A percentile compares a stretch with the other conserved stretches of the same genome.
Conservation (phyloP, 768 basidiomycete genomes). For the Podaxis sp. region DNA sequence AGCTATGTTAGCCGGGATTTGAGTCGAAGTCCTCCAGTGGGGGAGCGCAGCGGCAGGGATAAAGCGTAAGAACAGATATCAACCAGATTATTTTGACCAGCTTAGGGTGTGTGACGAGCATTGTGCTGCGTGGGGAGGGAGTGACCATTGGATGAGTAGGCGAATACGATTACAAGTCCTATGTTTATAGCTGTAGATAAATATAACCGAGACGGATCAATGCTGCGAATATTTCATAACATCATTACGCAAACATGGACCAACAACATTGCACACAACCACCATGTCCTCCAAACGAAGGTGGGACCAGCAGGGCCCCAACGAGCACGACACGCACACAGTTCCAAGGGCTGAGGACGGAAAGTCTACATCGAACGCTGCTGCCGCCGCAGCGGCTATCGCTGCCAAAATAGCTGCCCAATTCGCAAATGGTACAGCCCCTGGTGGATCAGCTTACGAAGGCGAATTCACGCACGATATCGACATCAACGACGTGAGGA, state of each 20-base stretch:
- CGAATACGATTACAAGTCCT: neutral
- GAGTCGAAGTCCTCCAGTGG: neutral
- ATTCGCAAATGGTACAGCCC: conserved; percentile 47
- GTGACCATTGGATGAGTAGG: neutral
- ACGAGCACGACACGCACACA: conserved; percentile 38
- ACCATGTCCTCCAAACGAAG: conserved; percentile 24
- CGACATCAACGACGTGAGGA: conserved; percentile 95
- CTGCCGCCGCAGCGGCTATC: conserved; percentile 72
- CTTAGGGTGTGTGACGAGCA: neutral
- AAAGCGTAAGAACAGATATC: neutral
- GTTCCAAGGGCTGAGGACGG: conserved; percentile 44
- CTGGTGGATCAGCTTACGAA: conserved; percentile 52
- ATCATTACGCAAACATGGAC: neutral
- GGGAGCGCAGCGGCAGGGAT: neutral
- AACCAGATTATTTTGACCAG: neutral
- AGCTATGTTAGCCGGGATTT: neutral
- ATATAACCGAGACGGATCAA: neutral
- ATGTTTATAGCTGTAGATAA: neutral
- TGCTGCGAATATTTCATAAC: neutral
- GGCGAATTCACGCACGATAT: conserved; percentile 87
- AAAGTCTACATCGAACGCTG: conserved; percentile 65
- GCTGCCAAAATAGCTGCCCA: conserved; percentile 95
- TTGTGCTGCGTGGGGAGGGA: neutral
- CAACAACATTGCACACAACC: neutral
- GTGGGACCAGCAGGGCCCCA: conserved; percentile 61